These are phyloP conservation scores for Trametes meyenii DNA, from an alignment of 768 basidiomycete genomes.

Conservation along the genomic window DNA sequence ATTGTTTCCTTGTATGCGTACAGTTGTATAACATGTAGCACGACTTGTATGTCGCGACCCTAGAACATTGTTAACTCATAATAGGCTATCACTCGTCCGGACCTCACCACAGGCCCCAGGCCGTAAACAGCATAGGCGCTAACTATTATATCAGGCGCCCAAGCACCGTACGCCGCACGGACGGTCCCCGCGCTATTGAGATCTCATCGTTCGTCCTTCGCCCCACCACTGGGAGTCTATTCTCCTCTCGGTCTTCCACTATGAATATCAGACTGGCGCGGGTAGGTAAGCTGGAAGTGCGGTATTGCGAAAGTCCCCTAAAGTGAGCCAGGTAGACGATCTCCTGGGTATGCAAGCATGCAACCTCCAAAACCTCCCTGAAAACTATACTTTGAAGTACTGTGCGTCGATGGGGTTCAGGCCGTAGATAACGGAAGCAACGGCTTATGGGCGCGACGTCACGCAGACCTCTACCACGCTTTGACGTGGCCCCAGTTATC, in stretches of 20 bases:
- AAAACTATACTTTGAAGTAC: conserved; percentile 86
- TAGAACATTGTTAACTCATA: conserved; percentile 6
- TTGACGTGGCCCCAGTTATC: conserved; percentile 94
- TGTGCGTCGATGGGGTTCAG: conserved; percentile 45
- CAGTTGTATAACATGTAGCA: conserved; percentile 16
- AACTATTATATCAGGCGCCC: background rate
- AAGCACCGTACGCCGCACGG: background rate
- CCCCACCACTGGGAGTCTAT: background rate
- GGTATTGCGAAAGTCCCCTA: conserved; percentile 3
- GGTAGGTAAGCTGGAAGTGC: conserved; percentile 27
- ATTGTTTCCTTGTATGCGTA: conserved; percentile 12
- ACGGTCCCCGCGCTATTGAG: background rate
- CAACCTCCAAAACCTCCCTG: conserved; percentile 91
- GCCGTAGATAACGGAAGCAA: background rate
- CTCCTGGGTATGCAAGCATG: conserved; percentile 92
- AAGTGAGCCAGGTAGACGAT: conserved; percentile 70
- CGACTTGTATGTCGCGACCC: background rate
- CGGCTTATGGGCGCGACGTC: background rate
- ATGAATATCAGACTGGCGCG: conserved; percentile 50
- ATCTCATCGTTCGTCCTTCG: background rate
- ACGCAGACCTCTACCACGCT: conserved; percentile 81
- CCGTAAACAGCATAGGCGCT: too few relatives aligned
- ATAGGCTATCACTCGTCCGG: background rate
- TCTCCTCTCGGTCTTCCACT: background rate
- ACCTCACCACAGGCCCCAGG: too few relatives aligned